Conservation (phyloP, 805 yeast genomes). For the Priceomyces carsonii region DNA sequence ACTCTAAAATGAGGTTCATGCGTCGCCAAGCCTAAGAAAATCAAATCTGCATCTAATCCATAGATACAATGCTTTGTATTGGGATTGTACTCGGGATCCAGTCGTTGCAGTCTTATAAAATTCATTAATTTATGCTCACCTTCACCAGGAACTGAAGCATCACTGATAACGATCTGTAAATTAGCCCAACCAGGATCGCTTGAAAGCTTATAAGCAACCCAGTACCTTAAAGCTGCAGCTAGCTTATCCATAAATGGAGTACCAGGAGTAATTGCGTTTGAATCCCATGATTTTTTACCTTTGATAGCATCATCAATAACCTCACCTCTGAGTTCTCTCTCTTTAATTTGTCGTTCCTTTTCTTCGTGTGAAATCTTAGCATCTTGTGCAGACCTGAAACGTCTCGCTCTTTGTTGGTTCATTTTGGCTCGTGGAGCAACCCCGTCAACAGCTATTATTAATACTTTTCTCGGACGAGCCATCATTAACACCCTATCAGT, state of each 20-base stretch:
- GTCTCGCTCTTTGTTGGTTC: constrained; percentile 96
- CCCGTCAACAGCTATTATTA: constrained; percentile 97
- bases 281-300: constrained; percentile 83
- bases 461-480: constrained; percentile 92
- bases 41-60: constrained; percentile 95
- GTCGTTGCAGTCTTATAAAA: constrained; percentile 86
- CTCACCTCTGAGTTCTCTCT: constrained; percentile 67
- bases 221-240: constrained; percentile 79
- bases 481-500: constrained; percentile 88
- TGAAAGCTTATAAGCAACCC: constrained; percentile 82
- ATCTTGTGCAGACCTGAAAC: constrained; percentile 92
- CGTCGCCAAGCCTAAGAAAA: constrained; percentile 93
- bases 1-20: constrained; percentile 97
- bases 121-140: constrained; percentile 98
- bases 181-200: constrained; percentile 86
- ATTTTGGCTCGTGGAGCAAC: constrained; percentile 98
- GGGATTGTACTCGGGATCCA: constrained; percentile 71
- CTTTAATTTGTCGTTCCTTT: constrained; percentile 57
- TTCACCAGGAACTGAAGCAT: constrained; percentile 97
- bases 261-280: constrained; percentile 94
- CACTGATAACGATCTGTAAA: constrained; percentile 75
- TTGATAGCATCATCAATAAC: constrained; percentile 73
- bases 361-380: constrained; percentile 79
- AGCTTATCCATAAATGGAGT: constrained; percentile 94
- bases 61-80: constrained; percentile 91